Evolutionary conservation across 1,284 basidiomycete genomes (phyloP), one percentile per base, ranked within the genome.

Genomic region (Moesziomyces sp.): DNA sequence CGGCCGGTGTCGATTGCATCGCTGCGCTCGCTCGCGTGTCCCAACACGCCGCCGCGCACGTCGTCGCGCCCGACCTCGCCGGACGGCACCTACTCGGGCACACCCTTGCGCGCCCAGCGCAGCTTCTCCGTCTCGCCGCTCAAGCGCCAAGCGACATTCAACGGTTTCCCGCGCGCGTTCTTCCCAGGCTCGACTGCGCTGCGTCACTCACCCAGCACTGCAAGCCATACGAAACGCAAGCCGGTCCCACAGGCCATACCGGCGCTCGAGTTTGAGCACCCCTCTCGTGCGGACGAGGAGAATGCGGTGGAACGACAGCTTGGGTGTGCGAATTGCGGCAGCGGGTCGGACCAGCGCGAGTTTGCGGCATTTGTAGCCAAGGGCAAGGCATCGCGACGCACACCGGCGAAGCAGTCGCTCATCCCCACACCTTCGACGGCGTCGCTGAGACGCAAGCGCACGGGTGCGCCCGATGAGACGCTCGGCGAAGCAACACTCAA

Each of bases 1-100:
- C 54, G 69, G 10, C 69, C 69, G 4, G 69, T 72, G 0, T 72
- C 69, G 24, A 66, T 72, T 42, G 69, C 63, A 1, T 67, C 63
- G 4, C 48, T 72, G 2, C 62, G 63, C 16, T 73, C 70, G 6
- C 48, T 73, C 13, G 64, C 70, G 0, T 50, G 56, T 19, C 70
- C 70, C 2, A 52, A 42, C 35, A 73, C 70, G 2, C 70, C 70
- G 6, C 70, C 60, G 19, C 43, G 70, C n/a, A 68, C 57, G 0
- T 68, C 64, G 5, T 73, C 70, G 2, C 59, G 64, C 10, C 52
- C 63, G 1, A 52, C 54, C 0, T 56, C 52, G 38, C 59, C 56
- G 9, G 54, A 65, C 16, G 62, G 68, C n/a, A 61, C 58, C 2
- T 58, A 65, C 23, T 46, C 48, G 16, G 58, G 58, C 4, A n/a